Conservation (phyloP, 495 filamentous ascomycete genomes). For the Hypoxylon subgilvum region DNA sequence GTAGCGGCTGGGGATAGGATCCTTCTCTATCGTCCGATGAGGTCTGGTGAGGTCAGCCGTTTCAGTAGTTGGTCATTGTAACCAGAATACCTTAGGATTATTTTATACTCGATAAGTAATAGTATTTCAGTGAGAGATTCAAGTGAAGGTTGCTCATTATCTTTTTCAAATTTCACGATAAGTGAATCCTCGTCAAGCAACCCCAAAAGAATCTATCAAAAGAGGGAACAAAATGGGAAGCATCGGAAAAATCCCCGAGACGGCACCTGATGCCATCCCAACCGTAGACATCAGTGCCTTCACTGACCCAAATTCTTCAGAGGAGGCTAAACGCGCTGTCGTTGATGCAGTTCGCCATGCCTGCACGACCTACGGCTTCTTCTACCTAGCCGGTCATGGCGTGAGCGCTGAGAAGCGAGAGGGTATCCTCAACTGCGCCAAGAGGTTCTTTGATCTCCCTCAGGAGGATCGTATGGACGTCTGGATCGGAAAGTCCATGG, state of each 20-base stretch:
- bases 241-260: conserved; percentile 25
- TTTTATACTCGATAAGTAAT: not conserved
- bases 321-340: conserved; percentile 13
- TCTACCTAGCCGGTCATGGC: conserved; percentile 40
- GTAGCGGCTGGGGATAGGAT: not conserved
- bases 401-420: conserved; percentile 32
- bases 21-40: conserved; percentile 9
- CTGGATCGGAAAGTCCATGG: conserved; percentile 41
- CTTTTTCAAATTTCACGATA: no score
- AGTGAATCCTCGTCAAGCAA: not conserved
- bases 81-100: conserved; percentile 11
- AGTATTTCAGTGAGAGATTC: not conserved
- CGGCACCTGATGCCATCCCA: conserved; percentile 35
- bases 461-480: conserved; percentile 52
- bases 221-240: conserved; percentile 28
- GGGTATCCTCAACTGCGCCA: conserved; percentile 48
- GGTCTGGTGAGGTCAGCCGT: conserved; percentile 3
- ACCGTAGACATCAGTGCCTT: conserved; percentile 44
- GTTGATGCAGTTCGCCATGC: conserved; percentile 44
- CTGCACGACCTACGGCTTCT: conserved; percentile 61
- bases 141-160: not conserved
- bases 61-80: conserved; percentile 5
- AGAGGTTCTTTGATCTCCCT: conserved; percentile 55
- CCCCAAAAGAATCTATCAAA: not conserved
- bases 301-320: conserved; percentile 37